phyloP scores from a whole-genome alignment of 1,284 basidiomycete species.

The Pyrrhoderma lamaoense region DNA sequence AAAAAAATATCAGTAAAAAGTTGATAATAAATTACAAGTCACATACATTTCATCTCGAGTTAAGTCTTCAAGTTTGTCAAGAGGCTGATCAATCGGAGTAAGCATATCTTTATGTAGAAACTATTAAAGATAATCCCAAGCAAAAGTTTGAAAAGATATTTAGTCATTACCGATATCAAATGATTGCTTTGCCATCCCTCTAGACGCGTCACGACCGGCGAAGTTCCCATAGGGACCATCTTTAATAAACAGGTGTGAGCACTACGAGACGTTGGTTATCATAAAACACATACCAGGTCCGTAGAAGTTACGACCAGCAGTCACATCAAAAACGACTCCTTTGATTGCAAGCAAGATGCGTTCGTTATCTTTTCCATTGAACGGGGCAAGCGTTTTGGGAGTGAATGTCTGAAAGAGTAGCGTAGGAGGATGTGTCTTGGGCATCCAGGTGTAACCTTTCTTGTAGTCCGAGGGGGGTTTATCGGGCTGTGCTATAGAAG shows the following conservation, averaged over 20 bases:
- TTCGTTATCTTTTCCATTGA: slow-evolving; percentile 52
- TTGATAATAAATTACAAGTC: not conserved
- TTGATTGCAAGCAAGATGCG: slow-evolving; percentile 84
- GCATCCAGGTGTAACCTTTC: slow-evolving; percentile 80
- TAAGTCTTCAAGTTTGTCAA: slow-evolving; percentile 79
- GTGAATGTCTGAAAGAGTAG: slow-evolving; percentile 73
- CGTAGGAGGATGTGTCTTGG: slow-evolving; percentile 69
- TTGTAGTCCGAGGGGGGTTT: slow-evolving; percentile 60
- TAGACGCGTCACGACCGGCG: slow-evolving; percentile 87
- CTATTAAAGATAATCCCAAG: not conserved
- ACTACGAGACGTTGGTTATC: slow-evolving; percentile 2
- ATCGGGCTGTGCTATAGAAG: slow-evolving; percentile 42
- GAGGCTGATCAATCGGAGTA: slow-evolving; percentile 76
- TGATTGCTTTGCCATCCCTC: slow-evolving; percentile 96
- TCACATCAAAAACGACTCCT: slow-evolving; percentile 87
- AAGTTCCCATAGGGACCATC: slow-evolving; percentile 97
- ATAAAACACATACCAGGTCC: slow-evolving; percentile 65
- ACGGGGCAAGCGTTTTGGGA: slow-evolving; percentile 61
- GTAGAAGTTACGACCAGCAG: slow-evolving; percentile 83
- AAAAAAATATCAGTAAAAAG: slow-evolving; percentile 8
- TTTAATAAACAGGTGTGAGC: slow-evolving; percentile 25
- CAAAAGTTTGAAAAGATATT: not conserved
- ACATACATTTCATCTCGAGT: slow-evolving; percentile 78
- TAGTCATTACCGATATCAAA: slow-evolving; percentile 71
- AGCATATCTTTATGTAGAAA: slow-evolving; percentile 70